Evolutionary conservation across 345 rosid species (phyloP).

Genomic region (Acer campestre): DNA sequence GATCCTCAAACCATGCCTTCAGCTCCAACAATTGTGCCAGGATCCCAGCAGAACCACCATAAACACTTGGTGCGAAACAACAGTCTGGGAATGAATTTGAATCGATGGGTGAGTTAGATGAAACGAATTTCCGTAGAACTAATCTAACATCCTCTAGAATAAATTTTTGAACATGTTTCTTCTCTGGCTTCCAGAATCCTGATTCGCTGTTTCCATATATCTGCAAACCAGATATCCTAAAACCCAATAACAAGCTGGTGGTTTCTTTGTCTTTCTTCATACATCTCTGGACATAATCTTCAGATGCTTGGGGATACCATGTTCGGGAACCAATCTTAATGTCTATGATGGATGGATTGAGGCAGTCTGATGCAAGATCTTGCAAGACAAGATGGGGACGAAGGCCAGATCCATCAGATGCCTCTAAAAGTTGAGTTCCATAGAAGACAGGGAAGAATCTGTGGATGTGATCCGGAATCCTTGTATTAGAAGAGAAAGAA

Average conservation of each 20-base stretch:
- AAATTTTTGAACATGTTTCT: conserved; percentile 47
- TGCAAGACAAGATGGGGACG: conserved; percentile 66
- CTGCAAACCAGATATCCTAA: conserved; percentile 80
- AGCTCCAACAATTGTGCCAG: conserved; percentile 76
- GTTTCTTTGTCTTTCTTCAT: conserved; percentile 57
- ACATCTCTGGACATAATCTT: conserved; percentile 68
- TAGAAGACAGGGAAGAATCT: conserved; percentile 69
- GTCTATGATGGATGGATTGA: conserved; percentile 75
- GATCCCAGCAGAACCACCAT: conserved; percentile 67
- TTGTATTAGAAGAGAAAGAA: conserved; percentile 55
- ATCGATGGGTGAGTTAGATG: conserved; percentile 49
- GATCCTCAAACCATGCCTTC: conserved; percentile 93
- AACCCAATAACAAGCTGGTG: conserved; percentile 63
- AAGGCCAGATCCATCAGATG: conserved; percentile 80
- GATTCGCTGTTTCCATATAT: conserved; percentile 42
- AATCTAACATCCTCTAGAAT: conserved; percentile 50
- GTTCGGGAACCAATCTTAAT: conserved; percentile 94
- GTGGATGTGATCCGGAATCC: conserved; percentile 68
- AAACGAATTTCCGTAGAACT: conserved; percentile 76
- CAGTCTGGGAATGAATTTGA: conserved; percentile 50
- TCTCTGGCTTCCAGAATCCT: conserved; percentile 70
- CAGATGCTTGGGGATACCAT: conserved; percentile 84
- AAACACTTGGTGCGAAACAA: conserved; percentile 53
- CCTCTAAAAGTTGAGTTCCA: conserved; percentile 72
- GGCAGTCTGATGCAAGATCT: conserved; percentile 43